phyloP scores from a whole-genome alignment of 2,329 filamentous ascomycete species.

The Leptographium procerum region DNA sequence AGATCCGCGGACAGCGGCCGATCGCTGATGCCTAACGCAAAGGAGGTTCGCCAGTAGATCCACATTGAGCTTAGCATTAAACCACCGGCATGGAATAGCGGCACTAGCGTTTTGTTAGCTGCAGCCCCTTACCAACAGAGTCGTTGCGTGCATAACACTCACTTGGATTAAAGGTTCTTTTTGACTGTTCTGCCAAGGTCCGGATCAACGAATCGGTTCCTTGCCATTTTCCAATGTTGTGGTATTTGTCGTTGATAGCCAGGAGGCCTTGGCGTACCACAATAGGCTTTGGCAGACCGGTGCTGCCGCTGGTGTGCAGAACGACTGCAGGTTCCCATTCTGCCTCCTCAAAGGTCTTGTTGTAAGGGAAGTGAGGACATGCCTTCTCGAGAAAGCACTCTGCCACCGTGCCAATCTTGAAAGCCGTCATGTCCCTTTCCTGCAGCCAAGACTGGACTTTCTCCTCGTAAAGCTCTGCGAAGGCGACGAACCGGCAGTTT shows the following conservation, averaged over 20 bases:
- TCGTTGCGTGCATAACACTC: not conserved
- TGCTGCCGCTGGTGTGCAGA: slow-evolving; percentile 35
- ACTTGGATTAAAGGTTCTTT: not conserved
- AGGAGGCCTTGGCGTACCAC: slow-evolving; percentile 26
- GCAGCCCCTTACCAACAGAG: not conserved
- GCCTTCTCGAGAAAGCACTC: not conserved
- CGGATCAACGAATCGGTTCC: not conserved
- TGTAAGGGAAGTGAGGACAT: not conserved
- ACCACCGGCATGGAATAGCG: slow-evolving; percentile 22
- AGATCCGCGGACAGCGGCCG: slow-evolving; percentile 23
- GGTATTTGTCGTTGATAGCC: slow-evolving; percentile 19
- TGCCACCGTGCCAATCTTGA: not conserved
- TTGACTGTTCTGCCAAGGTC: not conserved
- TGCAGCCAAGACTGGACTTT: slow-evolving; percentile 4
- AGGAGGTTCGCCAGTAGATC: slow-evolving; percentile 11
- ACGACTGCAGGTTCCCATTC: slow-evolving; percentile 29
- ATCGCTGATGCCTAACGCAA: slow-evolving; percentile 19
- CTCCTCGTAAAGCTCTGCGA: slow-evolving; percentile 17
- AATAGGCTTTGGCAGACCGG: slow-evolving; percentile 35
- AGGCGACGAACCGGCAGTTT: slow-evolving; percentile 27
- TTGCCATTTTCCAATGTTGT: not conserved
- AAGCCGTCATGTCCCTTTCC: slow-evolving; percentile 23
- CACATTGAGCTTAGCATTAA: slow-evolving; percentile 1
- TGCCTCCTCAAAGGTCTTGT: slow-evolving; percentile 25
- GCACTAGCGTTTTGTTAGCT: slow-evolving; percentile 16